A percentile compares a stretch with the other conserved stretches of the same genome.
Evolutionary conservation across 768 basidiomycete species (phyloP).

Genomic region (Leccinum incarnatum): DNA sequence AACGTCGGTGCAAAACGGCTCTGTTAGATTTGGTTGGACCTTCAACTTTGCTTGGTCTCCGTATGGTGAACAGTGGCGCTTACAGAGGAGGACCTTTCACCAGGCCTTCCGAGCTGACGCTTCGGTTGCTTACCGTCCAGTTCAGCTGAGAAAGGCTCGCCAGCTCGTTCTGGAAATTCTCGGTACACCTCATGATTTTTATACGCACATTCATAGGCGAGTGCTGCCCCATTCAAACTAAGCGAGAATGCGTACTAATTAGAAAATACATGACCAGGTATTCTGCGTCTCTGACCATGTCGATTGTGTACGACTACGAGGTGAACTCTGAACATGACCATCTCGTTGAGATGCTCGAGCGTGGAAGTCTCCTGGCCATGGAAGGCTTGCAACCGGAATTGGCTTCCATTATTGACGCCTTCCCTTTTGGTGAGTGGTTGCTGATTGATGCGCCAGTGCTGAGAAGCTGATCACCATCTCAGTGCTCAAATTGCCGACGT

Average conservation of each 20-base stretch:
- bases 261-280: slow-evolving; percentile 18
- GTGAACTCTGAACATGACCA: slow-evolving; percentile 35
- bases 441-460: too few relatives aligned
- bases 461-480: not conserved
- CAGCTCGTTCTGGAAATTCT: slow-evolving; percentile 19
- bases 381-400: slow-evolving; percentile 15
- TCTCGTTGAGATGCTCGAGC: slow-evolving; percentile 38
- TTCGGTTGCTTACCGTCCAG: slow-evolving; percentile 5
- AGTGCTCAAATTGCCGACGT: slow-evolving; percentile 26
- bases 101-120: slow-evolving; percentile 24
- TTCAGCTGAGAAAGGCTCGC: slow-evolving; percentile 19
- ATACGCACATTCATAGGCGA: slow-evolving; percentile 10
- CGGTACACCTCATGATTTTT: not conserved
- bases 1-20: not conserved
- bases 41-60: slow-evolving; percentile 16
- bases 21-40: slow-evolving; percentile 20
- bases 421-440: slow-evolving; percentile 21
- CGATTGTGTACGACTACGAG: slow-evolving; percentile 40
- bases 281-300: slow-evolving; percentile 37
- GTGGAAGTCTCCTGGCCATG: slow-evolving; percentile 23
- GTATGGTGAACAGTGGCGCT: slow-evolving; percentile 25
- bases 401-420: slow-evolving; percentile 16
- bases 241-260: not conserved
- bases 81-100: slow-evolving; percentile 23
- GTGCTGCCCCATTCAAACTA: not conserved